Conservation (phyloP, 371 early-diverging fungal species). For the Mortierella sp. region DNA sequence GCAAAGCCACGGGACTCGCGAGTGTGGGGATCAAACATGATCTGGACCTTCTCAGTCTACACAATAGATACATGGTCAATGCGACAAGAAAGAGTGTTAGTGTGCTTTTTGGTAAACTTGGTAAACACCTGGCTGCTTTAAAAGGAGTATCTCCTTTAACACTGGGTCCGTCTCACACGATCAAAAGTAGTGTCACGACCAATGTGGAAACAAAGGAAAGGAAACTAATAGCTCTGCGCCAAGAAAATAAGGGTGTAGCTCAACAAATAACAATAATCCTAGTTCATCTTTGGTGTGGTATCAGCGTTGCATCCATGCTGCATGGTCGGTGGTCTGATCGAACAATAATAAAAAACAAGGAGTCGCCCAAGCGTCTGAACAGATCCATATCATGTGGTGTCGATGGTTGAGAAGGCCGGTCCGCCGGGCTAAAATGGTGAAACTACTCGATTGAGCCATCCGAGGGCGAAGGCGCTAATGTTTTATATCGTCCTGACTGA, state of each 20-base stretch:
- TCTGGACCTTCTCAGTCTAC: slow-evolving; percentile 80
- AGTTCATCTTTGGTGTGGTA: no score
- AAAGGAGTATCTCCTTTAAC: neutral
- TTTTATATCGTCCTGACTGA: neutral
- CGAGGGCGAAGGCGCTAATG: neutral
- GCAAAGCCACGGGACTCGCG: slow-evolving; percentile 89
- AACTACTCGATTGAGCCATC: neutral
- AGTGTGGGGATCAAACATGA: slow-evolving; percentile 87
- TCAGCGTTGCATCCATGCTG: neutral
- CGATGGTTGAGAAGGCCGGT: neutral
- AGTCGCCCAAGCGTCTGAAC: neutral
- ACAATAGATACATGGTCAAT: neutral
- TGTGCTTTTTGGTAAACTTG: neutral
- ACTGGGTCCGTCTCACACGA: neutral
- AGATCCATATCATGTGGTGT: neutral
- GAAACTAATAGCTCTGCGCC: neutral
- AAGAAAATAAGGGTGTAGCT: neutral
- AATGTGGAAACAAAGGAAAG: neutral
- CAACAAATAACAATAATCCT: neutral
- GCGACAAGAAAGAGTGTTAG: neutral
- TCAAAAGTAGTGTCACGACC: neutral
- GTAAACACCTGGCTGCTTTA: neutral
- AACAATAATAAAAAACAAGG: neutral
- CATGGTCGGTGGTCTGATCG: neutral
- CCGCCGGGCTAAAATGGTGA: neutral